Evolutionary conservation across 2,329 filamentous ascomycete species (phyloP).

Genomic region (Diplodia scrobiculata): DNA sequence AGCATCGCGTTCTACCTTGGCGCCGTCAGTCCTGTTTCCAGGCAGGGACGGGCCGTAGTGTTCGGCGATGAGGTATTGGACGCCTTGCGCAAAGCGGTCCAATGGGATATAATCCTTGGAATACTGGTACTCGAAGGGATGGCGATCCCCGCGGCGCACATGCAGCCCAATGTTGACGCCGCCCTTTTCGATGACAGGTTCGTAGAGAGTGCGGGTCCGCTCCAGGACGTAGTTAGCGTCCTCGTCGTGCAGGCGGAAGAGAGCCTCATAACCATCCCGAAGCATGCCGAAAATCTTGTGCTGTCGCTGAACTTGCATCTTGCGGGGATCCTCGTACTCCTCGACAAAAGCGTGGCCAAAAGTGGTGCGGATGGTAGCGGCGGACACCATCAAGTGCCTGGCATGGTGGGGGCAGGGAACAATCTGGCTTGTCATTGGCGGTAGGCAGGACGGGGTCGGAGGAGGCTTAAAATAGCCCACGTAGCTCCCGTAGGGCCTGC

Average conservation of each 20-base stretch:
- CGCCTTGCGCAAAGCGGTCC: conserved; percentile 65
- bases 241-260: conserved; percentile 69
- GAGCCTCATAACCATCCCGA: conserved; percentile 68
- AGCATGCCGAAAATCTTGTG: conserved; percentile 68
- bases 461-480: conserved; percentile 70
- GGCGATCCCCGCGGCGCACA: conserved; percentile 76
- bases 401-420: conserved; percentile 78
- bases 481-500: conserved; percentile 73
- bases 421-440: conserved; percentile 73
- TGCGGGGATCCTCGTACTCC: conserved; percentile 54
- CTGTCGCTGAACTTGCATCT: conserved; percentile 54
- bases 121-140: conserved; percentile 77
- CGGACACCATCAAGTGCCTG: conserved; percentile 72
- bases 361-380: conserved; percentile 64
- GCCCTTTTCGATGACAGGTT: conserved; percentile 49
- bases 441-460: conserved; percentile 65
- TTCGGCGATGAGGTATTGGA: conserved; percentile 57
- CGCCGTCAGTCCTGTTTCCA: conserved; percentile 33
- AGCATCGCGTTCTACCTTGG: conserved; percentile 25
- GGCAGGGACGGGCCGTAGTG: conserved; percentile 35
- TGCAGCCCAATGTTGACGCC: conserved; percentile 71
- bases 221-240: conserved; percentile 66
- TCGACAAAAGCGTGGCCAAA: conserved; percentile 64
- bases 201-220: conserved; percentile 60
- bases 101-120: conserved; percentile 76